These are phyloP conservation scores for Talaromyces thailandensis DNA, from an alignment of 495 filamentous ascomycete species.

Conservation along the genomic window DNA sequence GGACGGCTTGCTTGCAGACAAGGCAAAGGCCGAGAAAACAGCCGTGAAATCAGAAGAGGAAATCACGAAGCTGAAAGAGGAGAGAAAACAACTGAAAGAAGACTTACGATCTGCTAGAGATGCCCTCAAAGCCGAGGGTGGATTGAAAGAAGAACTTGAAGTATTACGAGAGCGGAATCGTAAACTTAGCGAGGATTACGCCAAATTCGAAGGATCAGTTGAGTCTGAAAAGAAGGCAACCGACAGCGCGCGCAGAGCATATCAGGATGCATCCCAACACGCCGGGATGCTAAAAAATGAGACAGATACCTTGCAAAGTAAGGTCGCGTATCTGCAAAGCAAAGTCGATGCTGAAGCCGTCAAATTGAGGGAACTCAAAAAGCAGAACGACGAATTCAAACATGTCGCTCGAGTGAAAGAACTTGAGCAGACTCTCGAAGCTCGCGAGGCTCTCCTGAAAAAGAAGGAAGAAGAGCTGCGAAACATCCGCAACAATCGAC, in stretches of 20 bases:
- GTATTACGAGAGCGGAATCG: conserved; percentile 33
- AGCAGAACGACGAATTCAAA: conserved; percentile 25
- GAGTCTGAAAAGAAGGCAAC: conserved; percentile 41
- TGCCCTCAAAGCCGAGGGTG: conserved; percentile 38
- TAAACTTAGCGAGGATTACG: conserved; percentile 30
- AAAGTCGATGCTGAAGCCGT: conserved; percentile 43
- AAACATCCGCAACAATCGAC: conserved; percentile 41
- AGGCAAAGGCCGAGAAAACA: conserved; percentile 20
- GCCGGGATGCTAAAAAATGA: conserved; percentile 42
- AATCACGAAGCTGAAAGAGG: conserved; percentile 36
- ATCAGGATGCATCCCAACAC: conserved; percentile 52
- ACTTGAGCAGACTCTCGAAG: conserved; percentile 31
- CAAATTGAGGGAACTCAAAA: conserved; percentile 43
- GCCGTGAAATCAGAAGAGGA: conserved; percentile 35
- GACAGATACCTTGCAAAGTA: conserved; percentile 34
- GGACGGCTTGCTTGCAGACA: conserved; percentile 16
- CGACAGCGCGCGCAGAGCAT: conserved; percentile 53
- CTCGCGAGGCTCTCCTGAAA: conserved; percentile 38
- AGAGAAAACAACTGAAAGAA: conserved; percentile 34
- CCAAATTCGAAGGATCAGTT: conserved; percentile 35
- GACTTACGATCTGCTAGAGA: conserved; percentile 41
- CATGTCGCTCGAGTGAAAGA: conserved; percentile 37
- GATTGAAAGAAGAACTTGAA: conserved; percentile 41
- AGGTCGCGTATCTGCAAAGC: conserved; percentile 38
- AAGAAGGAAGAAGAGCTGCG: conserved; percentile 55